A percentile compares a stretch with the other conserved stretches of the same genome.
phyloP scores from a whole-genome alignment of 129 eudicot species.

The Pulicaria dysenterica region DNA sequence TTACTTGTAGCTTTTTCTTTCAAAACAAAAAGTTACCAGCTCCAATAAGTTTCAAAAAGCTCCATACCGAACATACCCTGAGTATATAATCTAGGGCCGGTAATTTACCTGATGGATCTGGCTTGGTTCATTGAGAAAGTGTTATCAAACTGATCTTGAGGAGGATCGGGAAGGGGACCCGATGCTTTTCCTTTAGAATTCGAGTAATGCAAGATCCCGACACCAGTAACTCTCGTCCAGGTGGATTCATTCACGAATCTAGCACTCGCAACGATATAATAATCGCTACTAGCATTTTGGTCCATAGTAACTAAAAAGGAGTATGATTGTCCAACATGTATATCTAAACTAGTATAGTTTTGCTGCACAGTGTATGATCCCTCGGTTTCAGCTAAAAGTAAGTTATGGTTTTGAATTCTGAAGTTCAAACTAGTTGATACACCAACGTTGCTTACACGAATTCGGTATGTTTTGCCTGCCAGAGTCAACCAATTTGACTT shows the following conservation, averaged over 20 bases:
- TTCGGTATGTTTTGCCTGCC: constrained; percentile 81
- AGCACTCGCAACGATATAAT: constrained; percentile 91
- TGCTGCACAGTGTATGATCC: constrained; percentile 95
- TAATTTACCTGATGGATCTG: constrained; percentile 73
- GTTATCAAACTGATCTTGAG: constrained; percentile 78
- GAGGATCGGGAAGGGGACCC: constrained; percentile 91
- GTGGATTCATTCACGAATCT: constrained; percentile 71
- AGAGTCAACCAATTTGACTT: constrained; percentile 29
- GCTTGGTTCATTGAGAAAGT: constrained; percentile 98
- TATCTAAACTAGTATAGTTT: constrained; percentile 84
- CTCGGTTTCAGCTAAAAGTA: constrained; percentile 80
- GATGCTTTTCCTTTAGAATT: constrained; percentile 88
- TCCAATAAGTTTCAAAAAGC: too few species aligned
- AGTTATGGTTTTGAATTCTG: constrained; percentile 86
- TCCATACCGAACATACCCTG: too few species aligned
- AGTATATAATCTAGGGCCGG: background rate
- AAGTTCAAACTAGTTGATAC: constrained; percentile 91
- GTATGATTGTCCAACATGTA: constrained; percentile 88
- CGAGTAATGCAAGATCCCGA: constrained; percentile 70
- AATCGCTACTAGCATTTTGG: constrained; percentile 91
- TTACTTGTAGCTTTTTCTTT: too few species aligned
- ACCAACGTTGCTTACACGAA: constrained; percentile 94
- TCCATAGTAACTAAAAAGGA: constrained; percentile 85
- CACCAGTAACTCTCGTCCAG: constrained; percentile 88
- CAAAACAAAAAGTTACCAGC: too few species aligned